These are phyloP conservation scores for Pichia sp. DNA, from an alignment of 1,139 yeast genomes.

Conservation along the genomic window DNA sequence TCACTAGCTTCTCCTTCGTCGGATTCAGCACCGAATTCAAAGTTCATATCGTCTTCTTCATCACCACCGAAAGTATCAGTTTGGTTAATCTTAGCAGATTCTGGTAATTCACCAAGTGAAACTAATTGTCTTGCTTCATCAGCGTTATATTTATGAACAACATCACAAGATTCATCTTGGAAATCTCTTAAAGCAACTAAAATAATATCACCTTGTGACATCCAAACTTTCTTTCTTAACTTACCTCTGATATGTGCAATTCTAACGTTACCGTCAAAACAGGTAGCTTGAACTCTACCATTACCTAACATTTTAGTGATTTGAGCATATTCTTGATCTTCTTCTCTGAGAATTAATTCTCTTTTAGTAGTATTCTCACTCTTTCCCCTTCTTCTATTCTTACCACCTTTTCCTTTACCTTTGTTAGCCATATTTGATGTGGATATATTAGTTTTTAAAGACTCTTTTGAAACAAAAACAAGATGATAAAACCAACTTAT, in stretches of 20 bases:
- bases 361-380: slow-evolving; percentile 91
- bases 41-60: slow-evolving; percentile 95
- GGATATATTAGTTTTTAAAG: too few species aligned
- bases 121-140: slow-evolving; percentile 98
- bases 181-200: slow-evolving; percentile 94
- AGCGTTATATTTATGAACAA: slow-evolving; percentile 90
- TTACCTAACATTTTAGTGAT: slow-evolving; percentile 97
- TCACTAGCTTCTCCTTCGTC: slow-evolving; percentile 64
- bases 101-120: slow-evolving; percentile 94
- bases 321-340: slow-evolving; percentile 98
- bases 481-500: too few species aligned
- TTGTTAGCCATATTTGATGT: slow-evolving; percentile 25
- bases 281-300: slow-evolving; percentile 90
- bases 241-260: slow-evolving; percentile 98
- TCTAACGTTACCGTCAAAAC: slow-evolving; percentile 91
- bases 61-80: slow-evolving; percentile 96
- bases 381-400: slow-evolving; percentile 99
- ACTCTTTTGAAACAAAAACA: too few species aligned
- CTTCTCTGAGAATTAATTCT: slow-evolving; percentile 86
- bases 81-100: slow-evolving; percentile 94
- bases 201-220: slow-evolving; percentile 97
- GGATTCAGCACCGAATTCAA: slow-evolving; percentile 96
- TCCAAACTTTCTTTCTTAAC: slow-evolving; percentile 99
- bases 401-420: slow-evolving; percentile 45
- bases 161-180: slow-evolving; percentile 98